Evolutionary conservation across 345 rosid genomes (phyloP), one percentile per base, ranked within the genome.

Genomic region (Brassica rapa): DNA sequence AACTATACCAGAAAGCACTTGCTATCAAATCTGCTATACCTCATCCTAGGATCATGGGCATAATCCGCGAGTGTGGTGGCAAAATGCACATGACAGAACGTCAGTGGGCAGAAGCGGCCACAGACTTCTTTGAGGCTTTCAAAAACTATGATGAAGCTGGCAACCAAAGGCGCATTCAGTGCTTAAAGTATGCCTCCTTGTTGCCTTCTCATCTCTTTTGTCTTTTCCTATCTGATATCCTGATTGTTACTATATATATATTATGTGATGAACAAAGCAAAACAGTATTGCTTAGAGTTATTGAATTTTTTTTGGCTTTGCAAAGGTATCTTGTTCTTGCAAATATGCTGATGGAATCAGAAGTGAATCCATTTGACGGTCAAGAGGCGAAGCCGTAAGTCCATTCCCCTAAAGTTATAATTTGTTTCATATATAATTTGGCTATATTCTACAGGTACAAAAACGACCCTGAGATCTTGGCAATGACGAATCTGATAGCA

Each of bases 71-170:
- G 81, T 96, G 99, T 85, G 99, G 99, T 71, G 99, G 99, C 3
- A 96, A 96, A 86, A 96, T 96, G 99, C 98, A 93, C 84, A 96
- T 91, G 99, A 97, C 98, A 30, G 98, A 96, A 85, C 98, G 97
- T 77, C 97, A 90, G 71, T 96, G 99, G 99, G 93, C 89, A 64
- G 99, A 96, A 46, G 99, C 98, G 0, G 98, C 98, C 16, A 96
- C 99, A 4, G 99, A 96, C 81, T 96, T 96, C 89, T 96, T 96
- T 86, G 99, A 93, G 85, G 99, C 99, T 72, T 96, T 96, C 75
- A 96, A 96, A 84, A 96, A 96, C 73, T 96, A 96, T 72, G 99
- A 96, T 82, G 99, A 96, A 88, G 99, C 99, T 81, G 99, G 99
- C 59, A 96, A 93, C 75, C 98, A 96, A 59, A 90, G 99, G 77